Evolutionary conservation across 2,329 filamentous ascomycete genomes (phyloP), one percentile per base, ranked within the genome.

Genomic region (Microdochium nivale): DNA sequence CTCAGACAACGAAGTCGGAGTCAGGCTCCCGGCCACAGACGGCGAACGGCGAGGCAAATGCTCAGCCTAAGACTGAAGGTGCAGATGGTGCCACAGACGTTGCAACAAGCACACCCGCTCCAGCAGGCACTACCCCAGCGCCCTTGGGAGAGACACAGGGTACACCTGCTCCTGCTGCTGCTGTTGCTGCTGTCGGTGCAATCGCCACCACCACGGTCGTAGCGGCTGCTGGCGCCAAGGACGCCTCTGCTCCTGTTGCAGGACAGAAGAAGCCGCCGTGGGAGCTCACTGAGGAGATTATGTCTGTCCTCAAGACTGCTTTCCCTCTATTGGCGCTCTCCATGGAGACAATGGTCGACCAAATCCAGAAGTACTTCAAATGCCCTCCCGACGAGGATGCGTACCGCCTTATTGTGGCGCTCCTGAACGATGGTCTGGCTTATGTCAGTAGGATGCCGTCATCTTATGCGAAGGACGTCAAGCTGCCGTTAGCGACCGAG

Each of bases 341-440:
- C 0, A 97, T 99, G 94, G 94, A 99, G 72, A 96, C 92, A 0
- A 99, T 97, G 90, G 91, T 97, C 27, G 94, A 99, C 65, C 92
- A 97, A 70, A 96, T 99, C 53, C 88, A 94, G 68, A 97, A 97
- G 76, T 87, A 97, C 70, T 99, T 99, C 80, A 99, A 99, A 72
- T 97, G 94, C 62, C 92, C 92, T 14, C 92, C 92, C 0, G 94
- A 99, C 62, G 94, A 99, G 67, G 94, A 99, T 72, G 95, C 94
- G 2, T 97, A 97, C 69, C 82, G 94, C 49, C 78, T 99, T 16
- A 99, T 99, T 58, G 92, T 97, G n/a, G 95, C 94, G 2, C 75
- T 99, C 11, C 81, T 99, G 23, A 99, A 99, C 65, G 94, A 99
- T 68, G 94, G 90, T 0, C 72, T 99, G 50, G 90, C 90, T 25